Evolutionary conservation across 164 flowering plant genomes (phyloP).

Genomic region (Nymphaea colorata): DNA sequence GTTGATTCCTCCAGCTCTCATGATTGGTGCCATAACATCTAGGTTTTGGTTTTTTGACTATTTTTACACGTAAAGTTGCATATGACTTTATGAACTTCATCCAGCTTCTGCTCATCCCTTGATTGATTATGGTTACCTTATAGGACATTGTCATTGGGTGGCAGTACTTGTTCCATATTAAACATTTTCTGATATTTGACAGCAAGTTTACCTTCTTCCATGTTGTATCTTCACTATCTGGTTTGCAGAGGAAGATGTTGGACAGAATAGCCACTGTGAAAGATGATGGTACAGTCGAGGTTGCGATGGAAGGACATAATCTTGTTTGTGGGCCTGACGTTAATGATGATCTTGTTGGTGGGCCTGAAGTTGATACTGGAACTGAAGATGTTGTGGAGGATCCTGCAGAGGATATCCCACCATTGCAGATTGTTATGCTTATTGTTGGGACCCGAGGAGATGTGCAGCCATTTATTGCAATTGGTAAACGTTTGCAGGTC

Average conservation of each 20-base stretch:
- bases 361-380: slow-evolving; percentile 23
- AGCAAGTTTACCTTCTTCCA: no score
- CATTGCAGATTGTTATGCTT: slow-evolving; percentile 84
- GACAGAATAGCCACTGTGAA: slow-evolving; percentile 94
- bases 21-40: no score
- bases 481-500: slow-evolving; percentile 93
- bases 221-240: not conserved
- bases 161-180: no score
- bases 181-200: no score
- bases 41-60: no score
- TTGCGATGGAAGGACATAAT: slow-evolving; percentile 50
- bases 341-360: slow-evolving; percentile 28
- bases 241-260: slow-evolving; percentile 73
- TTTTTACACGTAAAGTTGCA: no score
- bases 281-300: slow-evolving; percentile 90
- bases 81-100: no score
- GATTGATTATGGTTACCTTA: no score
- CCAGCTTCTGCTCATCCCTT: no score
- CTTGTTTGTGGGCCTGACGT: slow-evolving; percentile 3
- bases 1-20: no score
- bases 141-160: no score
- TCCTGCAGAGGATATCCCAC: slow-evolving; percentile 48
- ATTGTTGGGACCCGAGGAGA: slow-evolving; percentile 99
- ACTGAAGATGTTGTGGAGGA: slow-evolving; percentile 36
- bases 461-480: slow-evolving; percentile 94